Conservation (phyloP, 176 grass and related monocot genomes). For the Musa troglodytarum region DNA sequence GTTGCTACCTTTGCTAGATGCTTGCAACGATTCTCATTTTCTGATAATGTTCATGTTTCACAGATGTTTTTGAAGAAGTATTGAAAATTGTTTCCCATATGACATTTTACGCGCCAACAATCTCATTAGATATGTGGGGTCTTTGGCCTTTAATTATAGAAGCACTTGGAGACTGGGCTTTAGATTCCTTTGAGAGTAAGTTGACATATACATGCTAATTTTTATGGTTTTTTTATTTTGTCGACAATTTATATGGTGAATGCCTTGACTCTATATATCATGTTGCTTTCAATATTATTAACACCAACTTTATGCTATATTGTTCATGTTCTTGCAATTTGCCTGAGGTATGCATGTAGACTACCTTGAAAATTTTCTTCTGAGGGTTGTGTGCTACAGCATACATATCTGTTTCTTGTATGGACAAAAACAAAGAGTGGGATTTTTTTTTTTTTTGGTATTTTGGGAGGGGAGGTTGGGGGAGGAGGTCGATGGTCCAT, state of each 20-base stretch:
- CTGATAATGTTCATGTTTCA: not conserved
- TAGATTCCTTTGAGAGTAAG: slow-evolving; percentile 92
- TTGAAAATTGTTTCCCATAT: slow-evolving; percentile 86
- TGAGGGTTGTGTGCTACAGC: too few species aligned
- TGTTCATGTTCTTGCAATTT: too few species aligned
- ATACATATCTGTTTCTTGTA: too few species aligned
- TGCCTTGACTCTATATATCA: too few species aligned
- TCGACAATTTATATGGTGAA: not conserved
- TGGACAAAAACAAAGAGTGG: too few species aligned
- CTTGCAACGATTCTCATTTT: not conserved
- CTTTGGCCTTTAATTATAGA: slow-evolving; percentile 84
- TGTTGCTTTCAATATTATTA: not conserved
- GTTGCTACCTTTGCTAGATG: slow-evolving; percentile 1
- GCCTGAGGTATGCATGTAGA: too few species aligned
- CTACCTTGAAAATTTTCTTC: too few species aligned
- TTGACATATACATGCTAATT: slow-evolving; percentile 6
- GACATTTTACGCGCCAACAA: slow-evolving; percentile 76
- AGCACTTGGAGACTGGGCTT: slow-evolving; percentile 75
- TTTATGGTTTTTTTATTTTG: not conserved
- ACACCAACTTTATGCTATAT: not conserved
- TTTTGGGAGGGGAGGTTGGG: too few species aligned
- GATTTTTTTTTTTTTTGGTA: too few species aligned
- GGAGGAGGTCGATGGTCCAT: too few species aligned
- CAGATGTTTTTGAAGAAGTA: slow-evolving; percentile 96
- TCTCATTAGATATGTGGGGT: slow-evolving; percentile 86